Percentiles rank a stretch among this genome's conserved stretches.
Evolutionary conservation across 2,329 filamentous ascomycete species (phyloP).

Genomic region (Dryadomyces quercivorus): DNA sequence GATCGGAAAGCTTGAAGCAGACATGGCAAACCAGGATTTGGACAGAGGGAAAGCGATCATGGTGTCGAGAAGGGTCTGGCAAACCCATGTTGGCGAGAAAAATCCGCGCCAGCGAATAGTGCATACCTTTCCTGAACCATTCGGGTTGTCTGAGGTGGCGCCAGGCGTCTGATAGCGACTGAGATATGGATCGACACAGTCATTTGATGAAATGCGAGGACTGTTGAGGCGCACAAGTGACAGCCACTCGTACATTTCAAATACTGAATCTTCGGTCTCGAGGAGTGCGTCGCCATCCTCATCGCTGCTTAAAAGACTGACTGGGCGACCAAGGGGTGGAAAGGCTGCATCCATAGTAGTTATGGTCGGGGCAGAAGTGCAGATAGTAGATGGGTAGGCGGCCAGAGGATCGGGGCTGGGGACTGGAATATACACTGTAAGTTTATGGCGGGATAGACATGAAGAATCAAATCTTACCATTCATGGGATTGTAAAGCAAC

Average conservation of each 20-base stretch:
- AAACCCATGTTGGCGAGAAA: constrained; percentile 39
- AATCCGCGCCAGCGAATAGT: constrained; percentile 49
- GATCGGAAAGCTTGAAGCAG: constrained; percentile 36
- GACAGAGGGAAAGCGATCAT: constrained; percentile 29
- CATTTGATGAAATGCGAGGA: constrained; percentile 43
- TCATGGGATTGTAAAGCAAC: constrained; percentile 57
- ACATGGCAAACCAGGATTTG: constrained; percentile 43
- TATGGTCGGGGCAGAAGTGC: constrained; percentile 24
- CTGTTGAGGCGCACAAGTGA: constrained; percentile 54
- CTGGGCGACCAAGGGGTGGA: constrained; percentile 21
- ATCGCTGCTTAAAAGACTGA: constrained; percentile 19
- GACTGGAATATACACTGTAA: constrained; percentile 23
- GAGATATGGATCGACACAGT: constrained; percentile 56
- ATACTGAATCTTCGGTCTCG: constrained; percentile 49
- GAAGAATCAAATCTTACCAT: constrained; percentile 23
- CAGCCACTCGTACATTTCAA: constrained; percentile 63
- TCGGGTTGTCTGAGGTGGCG: neutral
- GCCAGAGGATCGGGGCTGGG: constrained; percentile 36
- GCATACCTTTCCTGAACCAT: constrained; percentile 20
- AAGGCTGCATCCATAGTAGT: constrained; percentile 16
- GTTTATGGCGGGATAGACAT: constrained; percentile 2
- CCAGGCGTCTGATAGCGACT: constrained; percentile 53
- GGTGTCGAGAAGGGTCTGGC: constrained; percentile 32
- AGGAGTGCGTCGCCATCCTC: constrained; percentile 28
- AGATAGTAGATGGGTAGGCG: constrained; percentile 29